Evolutionary conservation across 2,329 filamentous ascomycete genomes (phyloP).

Genomic region (Fusarium sp.): DNA sequence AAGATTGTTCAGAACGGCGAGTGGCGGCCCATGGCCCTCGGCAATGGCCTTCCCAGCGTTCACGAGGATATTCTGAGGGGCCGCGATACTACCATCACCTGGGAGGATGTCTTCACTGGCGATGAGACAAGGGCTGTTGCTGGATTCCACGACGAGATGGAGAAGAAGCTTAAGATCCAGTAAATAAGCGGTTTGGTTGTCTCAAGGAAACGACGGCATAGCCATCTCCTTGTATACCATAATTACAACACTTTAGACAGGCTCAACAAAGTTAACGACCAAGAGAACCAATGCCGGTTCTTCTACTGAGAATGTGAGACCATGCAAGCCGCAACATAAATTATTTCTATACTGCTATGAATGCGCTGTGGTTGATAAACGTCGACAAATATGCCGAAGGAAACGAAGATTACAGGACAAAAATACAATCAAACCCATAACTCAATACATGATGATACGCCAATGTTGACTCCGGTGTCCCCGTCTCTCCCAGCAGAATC

Average conservation of each 20-base stretch:
- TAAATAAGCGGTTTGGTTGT: constrained; percentile 23
- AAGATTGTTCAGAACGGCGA: constrained; percentile 84
- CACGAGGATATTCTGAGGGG: constrained; percentile 92
- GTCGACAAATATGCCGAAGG: constrained; percentile 23
- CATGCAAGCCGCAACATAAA: constrained; percentile 23
- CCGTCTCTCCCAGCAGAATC: constrained; percentile 42
- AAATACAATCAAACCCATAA: constrained; percentile 36
- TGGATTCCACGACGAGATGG: constrained; percentile 92
- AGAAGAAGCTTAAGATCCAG: constrained; percentile 85
- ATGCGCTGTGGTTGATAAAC: constrained; percentile 26
- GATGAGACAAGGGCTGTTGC: constrained; percentile 77
- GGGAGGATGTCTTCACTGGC: constrained; percentile 94
- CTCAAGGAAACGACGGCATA: constrained; percentile 1
- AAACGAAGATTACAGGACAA: constrained; percentile 32
- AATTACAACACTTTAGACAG: constrained; percentile 35
- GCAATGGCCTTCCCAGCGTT: constrained; percentile 70
- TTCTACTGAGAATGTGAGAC: constrained; percentile 6
- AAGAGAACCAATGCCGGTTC: not conserved
- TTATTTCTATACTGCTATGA: constrained; percentile 51
- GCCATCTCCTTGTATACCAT: constrained; percentile 30
- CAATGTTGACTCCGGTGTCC: constrained; percentile 46
- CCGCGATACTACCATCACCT: constrained; percentile 79
- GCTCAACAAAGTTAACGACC: constrained; percentile 8
- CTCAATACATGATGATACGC: constrained; percentile 47
- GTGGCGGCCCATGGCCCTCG: constrained; percentile 80